phyloP scores from a whole-genome alignment of 2,329 filamentous ascomycete species.

The Lasiodiplodia sp. region DNA sequence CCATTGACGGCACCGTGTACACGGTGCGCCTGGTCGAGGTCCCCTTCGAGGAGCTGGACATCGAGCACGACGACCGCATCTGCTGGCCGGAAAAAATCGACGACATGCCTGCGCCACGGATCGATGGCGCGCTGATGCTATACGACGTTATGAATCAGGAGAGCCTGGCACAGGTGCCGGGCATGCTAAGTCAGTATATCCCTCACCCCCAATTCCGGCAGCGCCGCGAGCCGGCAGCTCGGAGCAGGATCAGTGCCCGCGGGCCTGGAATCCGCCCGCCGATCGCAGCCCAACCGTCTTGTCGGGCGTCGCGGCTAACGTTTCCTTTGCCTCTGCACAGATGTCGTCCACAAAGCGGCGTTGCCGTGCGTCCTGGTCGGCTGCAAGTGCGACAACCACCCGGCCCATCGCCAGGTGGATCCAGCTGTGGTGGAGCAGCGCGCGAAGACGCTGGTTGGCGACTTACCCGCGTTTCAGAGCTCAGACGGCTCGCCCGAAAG shows the following conservation, averaged over 20 bases:
- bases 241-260: conserved; percentile 33
- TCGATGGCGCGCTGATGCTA: conserved; percentile 84
- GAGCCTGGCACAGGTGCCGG: conserved; percentile 76
- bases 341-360: conserved; percentile 73
- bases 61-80: conserved; percentile 57
- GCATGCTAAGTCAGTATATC: conserved; percentile 75
- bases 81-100: conserved; percentile 66
- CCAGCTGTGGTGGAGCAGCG: conserved; percentile 70
- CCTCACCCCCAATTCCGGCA: conserved; percentile 5
- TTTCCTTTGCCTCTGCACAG: conserved; percentile 55
- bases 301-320: conserved; percentile 26
- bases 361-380: conserved; percentile 83
- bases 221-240: conserved; percentile 30
- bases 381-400: conserved; percentile 85
- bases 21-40: conserved; percentile 66
- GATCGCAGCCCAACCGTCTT: conserved; percentile 23
- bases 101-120: conserved; percentile 73
- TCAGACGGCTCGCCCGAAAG: conserved; percentile 74
- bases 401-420: conserved; percentile 74
- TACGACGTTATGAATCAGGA: conserved; percentile 86
- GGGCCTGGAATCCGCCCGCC: conserved; percentile 8
- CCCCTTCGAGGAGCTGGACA: conserved; percentile 58
- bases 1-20: conserved; percentile 63
- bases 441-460: conserved; percentile 68
- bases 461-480: conserved; percentile 74